phyloP scores from a whole-genome alignment of 345 rosid species.

The Bruguiera parviflora region DNA sequence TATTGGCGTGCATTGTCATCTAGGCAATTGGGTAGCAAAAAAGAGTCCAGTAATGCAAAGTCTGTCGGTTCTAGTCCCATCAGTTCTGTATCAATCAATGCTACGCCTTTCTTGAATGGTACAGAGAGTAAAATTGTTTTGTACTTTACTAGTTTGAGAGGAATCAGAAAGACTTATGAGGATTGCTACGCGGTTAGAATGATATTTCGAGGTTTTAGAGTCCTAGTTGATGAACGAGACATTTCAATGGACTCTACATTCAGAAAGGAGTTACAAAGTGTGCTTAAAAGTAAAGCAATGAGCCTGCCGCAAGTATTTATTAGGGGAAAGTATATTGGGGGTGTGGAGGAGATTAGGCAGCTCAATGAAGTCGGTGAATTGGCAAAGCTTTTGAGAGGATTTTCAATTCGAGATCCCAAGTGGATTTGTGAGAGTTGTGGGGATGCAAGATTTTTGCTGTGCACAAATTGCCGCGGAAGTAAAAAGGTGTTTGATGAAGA shows the following conservation, averaged over 20 bases:
- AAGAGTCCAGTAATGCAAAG: constrained; percentile 13
- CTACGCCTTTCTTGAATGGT: constrained; percentile 15
- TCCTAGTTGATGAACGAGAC: constrained; percentile 40
- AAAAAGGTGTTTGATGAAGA: constrained; percentile 41
- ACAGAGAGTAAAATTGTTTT: constrained; percentile 46
- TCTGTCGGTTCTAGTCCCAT: constrained; percentile 31
- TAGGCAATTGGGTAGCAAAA: constrained; percentile 38
- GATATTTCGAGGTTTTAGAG: constrained; percentile 41
- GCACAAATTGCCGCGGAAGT: constrained; percentile 42
- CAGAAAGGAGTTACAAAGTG: constrained; percentile 35
- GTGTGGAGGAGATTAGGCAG: constrained; percentile 42
- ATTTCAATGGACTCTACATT: constrained; percentile 39
- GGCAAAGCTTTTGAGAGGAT: constrained; percentile 33
- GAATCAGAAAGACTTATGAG: constrained; percentile 41
- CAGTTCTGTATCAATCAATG: constrained; percentile 19
- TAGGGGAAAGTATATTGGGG: constrained; percentile 39
- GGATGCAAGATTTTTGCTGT: constrained; percentile 46
- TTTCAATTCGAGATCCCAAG: constrained; percentile 28
- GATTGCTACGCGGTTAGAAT: constrained; percentile 41
- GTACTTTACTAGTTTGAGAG: constrained; percentile 60
- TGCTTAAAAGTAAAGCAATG: constrained; percentile 20
- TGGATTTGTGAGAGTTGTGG: constrained; percentile 40
- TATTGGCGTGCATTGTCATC: constrained; percentile 68
- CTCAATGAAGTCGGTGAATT: constrained; percentile 41
- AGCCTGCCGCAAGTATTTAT: constrained; percentile 42